Conservation (phyloP, 768 basidiomycete genomes). For the Leucocoprinus birnbaumii region DNA sequence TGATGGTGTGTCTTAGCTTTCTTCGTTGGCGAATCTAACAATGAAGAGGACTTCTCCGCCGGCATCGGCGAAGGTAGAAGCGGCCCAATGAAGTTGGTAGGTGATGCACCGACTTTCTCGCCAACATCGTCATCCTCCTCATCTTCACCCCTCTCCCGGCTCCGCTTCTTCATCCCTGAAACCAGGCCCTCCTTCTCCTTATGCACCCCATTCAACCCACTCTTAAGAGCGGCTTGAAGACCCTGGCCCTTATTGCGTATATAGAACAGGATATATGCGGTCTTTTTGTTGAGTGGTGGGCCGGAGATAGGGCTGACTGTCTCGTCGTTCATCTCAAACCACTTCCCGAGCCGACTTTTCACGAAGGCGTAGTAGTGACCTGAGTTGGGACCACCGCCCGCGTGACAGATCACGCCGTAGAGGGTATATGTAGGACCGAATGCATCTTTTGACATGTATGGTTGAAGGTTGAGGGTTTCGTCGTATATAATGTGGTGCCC, state of each 20-base stretch:
- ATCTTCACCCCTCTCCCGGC: constrained; percentile 30
- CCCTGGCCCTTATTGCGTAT: constrained; percentile 76
- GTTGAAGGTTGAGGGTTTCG: constrained; percentile 65
- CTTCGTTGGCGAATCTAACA: constrained; percentile 19
- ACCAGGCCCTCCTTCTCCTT: constrained; percentile 30
- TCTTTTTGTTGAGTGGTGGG: constrained; percentile 61
- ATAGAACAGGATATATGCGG: constrained; percentile 94
- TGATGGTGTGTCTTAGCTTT: constrained; percentile 9
- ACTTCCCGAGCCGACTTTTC: constrained; percentile 62
- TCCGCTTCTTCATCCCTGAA: constrained; percentile 49
- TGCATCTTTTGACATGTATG: constrained; percentile 81
- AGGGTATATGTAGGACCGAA: constrained; percentile 79
- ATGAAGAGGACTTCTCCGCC: constrained; percentile 19
- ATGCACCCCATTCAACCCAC: constrained; percentile 18
- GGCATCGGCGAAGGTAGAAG: constrained; percentile 47
- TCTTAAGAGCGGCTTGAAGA: constrained; percentile 58
- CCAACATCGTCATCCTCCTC: constrained; percentile 39
- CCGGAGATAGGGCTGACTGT: constrained; percentile 43
- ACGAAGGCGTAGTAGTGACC: constrained; percentile 94
- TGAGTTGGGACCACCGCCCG: constrained; percentile 88
- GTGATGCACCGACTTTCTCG: constrained; percentile 39
- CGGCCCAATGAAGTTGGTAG: constrained; percentile 56
- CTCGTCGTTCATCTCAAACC: constrained; percentile 97
- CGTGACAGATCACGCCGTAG: constrained; percentile 92
- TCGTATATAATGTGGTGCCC: constrained; percentile 76